Evolutionary conservation across 1,284 basidiomycete genomes (phyloP), one percentile per base, ranked within the genome.

Genomic region (Thecaphora thlaspeos): DNA sequence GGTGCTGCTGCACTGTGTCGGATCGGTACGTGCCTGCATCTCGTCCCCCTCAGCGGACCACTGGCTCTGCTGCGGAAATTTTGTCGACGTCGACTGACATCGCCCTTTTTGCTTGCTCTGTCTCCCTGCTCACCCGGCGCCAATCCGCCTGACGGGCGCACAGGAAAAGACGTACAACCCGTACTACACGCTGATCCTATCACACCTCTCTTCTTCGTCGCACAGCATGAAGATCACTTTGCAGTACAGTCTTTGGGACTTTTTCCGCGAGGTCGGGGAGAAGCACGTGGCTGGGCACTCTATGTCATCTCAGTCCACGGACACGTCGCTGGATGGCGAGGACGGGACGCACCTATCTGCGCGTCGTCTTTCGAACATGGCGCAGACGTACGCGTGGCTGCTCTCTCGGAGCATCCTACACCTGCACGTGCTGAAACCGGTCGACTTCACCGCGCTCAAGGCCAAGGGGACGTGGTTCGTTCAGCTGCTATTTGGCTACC

Each of bases 221-320:
- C 81, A 82, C 55, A 86, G 88, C 8, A 88, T 92, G 71, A 88
- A 86, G 64, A 88, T 98, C 67, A 97, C 95, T 0, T 81, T 98
- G 38, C 95, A 97, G 75, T 99, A 91, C 79, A 91, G 87, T 67
- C 81, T 98, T 8, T 99, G 95, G 95, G 95, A 99, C 78, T 93
- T 97, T 74, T 80, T 98, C 32, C 87, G 94, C 11, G 90, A 91
- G 60, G 81, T 98, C 26, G 92, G 91, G 17, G 90, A 96, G 79
- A 84, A 81, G 17, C 83, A 81, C 37, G 89, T 93, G 28, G 91
- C 91, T 2, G 91, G 91, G 2, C 88, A 88, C 68, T 82, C 90
- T 43, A 81, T 90, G 65, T 88, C 88, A 4, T 43, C 48, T 5
- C 36, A 41, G 10, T 51, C 46, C 43, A 84, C 81, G 55, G 75